Base-by-base conservation (phyloP, 306 rosid species). In the Canavalia ensiformis region DNA sequence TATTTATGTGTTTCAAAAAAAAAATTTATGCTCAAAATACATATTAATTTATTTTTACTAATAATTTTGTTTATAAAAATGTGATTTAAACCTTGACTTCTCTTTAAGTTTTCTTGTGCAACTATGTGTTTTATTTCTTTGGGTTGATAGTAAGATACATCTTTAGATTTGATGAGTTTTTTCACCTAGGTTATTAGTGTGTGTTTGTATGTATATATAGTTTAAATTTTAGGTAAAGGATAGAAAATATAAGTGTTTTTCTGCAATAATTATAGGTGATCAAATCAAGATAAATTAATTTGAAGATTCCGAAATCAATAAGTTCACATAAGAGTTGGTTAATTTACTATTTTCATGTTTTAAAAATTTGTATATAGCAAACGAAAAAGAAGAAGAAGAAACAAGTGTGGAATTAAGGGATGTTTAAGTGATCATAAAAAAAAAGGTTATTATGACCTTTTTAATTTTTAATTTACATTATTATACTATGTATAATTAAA, bases 91-190 rank as follows among this genome's bases (percentile, higher is more conserved):
- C 64, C 18, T 3, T 87, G 44, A 72, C 69, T 78, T 82, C 89
- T 55, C 37, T 89, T 1, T 62, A 84, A 73, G 80, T 42, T 57
- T 83, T 78, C 73, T 25, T 84, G 77, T 79, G 65, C 81, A 75
- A 73, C 49, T 79, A 28, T 78, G 63, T 87, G 11, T 55, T 82
- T 28, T 79, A 34, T 50, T 81, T 81, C 25, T 77, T 83, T 46
- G 84, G 88, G 39, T 78, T 91, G 33, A 29, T 87, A 2, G 57
- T 79, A 75, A 79, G 60, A 86, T 69, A 66, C 67, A 29, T 91
- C 29, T 63, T 63, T 86, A 91, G 95, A 91, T 91, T 78, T 54
- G 79, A 5, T 58, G 54, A 62, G 4, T 83, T 71, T 68, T 83
- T n/a, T 77, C 42, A 50, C 39, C 18, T 62, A 57, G 3, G 69